Evolutionary conservation across 108 stramenopile genomes (phyloP).

Genomic region (Cyclotella distinguenda): DNA sequence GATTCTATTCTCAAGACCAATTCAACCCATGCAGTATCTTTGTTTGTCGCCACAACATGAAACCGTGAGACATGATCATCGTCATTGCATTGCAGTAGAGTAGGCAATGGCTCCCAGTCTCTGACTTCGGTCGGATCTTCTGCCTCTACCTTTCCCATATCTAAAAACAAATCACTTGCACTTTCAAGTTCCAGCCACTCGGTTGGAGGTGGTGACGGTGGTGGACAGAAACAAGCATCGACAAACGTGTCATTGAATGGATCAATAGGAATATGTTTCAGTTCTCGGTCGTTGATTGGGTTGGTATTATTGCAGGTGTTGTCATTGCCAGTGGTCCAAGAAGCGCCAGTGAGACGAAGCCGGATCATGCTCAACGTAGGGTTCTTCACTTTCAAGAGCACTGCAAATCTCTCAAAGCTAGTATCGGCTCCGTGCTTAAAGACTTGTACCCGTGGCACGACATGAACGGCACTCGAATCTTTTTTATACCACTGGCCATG

Average conservation of each 20-base stretch:
- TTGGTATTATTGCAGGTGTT: neutral
- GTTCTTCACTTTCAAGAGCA: constrained; percentile 72
- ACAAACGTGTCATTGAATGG: constrained; percentile 45
- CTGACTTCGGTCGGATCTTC: constrained; percentile 58
- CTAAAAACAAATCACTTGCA: constrained; percentile 69
- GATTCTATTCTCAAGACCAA: constrained; percentile 16
- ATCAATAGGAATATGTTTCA: constrained; percentile 61
- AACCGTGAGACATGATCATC: constrained; percentile 23
- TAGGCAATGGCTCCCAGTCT: constrained; percentile 53
- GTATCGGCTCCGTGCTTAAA: constrained; percentile 32
- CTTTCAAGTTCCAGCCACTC: constrained; percentile 54
- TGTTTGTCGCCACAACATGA: constrained; percentile 40
- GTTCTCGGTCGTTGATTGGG: constrained; percentile 17
- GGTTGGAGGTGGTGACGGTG: constrained; percentile 30
- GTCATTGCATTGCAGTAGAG: constrained; percentile 18
- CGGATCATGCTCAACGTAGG: constrained; percentile 72
- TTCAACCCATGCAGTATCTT: constrained; percentile 70
- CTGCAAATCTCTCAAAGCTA: constrained; percentile 28
- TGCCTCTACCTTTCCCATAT: constrained; percentile 53
- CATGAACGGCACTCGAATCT: constrained; percentile 83
- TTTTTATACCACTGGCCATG: constrained; percentile 81
- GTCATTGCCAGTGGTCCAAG: neutral
- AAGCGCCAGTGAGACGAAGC: constrained; percentile 45
- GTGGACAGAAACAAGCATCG: constrained; percentile 23
- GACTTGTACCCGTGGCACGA: constrained; percentile 62